These are phyloP conservation scores for Cutaneotrichosporon daszewskae DNA, from an alignment of 1,284 basidiomycete genomes.

Conservation along the genomic window DNA sequence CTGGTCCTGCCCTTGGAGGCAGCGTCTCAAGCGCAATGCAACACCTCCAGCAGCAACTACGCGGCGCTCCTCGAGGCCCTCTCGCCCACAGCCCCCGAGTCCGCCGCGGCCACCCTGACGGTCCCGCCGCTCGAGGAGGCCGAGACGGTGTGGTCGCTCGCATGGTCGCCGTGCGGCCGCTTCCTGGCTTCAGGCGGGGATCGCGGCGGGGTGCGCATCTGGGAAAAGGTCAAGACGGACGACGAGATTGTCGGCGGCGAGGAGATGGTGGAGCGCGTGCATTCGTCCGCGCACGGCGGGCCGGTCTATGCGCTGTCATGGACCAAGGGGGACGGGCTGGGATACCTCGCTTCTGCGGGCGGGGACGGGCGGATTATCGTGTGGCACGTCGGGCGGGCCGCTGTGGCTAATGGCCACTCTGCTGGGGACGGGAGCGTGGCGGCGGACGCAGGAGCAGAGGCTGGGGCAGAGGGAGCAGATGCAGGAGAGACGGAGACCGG, in stretches of 20 bases:
- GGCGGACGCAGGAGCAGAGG: no score
- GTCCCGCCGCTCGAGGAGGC: constrained; percentile 44
- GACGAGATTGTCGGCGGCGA: no score
- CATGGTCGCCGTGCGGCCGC: constrained; percentile 68
- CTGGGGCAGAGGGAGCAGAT: not conserved
- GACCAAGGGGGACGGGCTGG: constrained; percentile 18
- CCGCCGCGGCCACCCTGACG: constrained; percentile 25
- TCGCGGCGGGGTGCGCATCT: constrained; percentile 39
- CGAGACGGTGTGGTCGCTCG: constrained; percentile 82
- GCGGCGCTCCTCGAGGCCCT: constrained; percentile 3
- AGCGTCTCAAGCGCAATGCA: no score
- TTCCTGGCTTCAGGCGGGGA: constrained; percentile 63
- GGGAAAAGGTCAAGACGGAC: no score
- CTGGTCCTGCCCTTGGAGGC: constrained; percentile 17
- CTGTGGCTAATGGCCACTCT: no score
- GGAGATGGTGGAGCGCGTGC: constrained; percentile 21
- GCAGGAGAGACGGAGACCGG: no score
- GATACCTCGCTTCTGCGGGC: constrained; percentile 52
- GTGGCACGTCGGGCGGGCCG: no score
- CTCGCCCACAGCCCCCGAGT: constrained; percentile 21
- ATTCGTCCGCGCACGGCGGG: not conserved
- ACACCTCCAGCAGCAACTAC: no score
- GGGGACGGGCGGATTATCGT: constrained; percentile 55
- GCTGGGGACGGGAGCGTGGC: no score
- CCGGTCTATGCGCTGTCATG: not conserved